Base-by-base conservation (phyloP, 257 asterid genomes). In the Gentiana macrophylla region DNA sequence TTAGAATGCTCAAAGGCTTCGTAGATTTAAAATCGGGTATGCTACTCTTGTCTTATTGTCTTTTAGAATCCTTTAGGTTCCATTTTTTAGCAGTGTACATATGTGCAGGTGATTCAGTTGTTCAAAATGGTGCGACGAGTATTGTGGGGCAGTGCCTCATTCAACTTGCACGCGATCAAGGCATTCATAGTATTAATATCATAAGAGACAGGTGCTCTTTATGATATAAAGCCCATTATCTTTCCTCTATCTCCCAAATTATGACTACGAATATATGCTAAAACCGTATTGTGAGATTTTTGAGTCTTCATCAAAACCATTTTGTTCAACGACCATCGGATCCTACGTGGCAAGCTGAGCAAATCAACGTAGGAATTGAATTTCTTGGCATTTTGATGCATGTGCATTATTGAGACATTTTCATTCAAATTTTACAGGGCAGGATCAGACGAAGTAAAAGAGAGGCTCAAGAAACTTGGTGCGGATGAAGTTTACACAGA, bases 41-140 rank as follows among this genome's bases (percentile, higher is more conserved):
- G 3, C 32, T 13, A 78, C 24, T 66, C 37, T 53, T 32, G 10
- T 47, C 5, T n/a, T 53, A 52, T 44, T 65, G 36, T 36, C 45
- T 32, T 37, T 41, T 37, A 36, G 6, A 8, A 34, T 71, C 57
- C 4, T 47, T 11, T 45, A 12, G 32, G 59, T 57, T 11, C 10
- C 48, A 59, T 62, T 55, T 46, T 59, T 74, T 4, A 71, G 67
- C 49, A 61, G 55, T 56, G 62, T 71, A 49, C 8, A 35, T 46
- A 24, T 32, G 46, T n/a, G n/a, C 71, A 89, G 97, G 98, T 38
- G 94, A 92, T 76, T 70, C 83, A 66, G 70, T 92, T 47, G 97
- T 92, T 62, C 98, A 92, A 74, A 92, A 92, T 65, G 98, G 98
- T 52, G 94, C 98, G 37, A 88, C 98, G 46, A 88, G 98, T 81